Conservation (phyloP, 2,329 filamentous ascomycete species). For the Clonostachys sp. region DNA sequence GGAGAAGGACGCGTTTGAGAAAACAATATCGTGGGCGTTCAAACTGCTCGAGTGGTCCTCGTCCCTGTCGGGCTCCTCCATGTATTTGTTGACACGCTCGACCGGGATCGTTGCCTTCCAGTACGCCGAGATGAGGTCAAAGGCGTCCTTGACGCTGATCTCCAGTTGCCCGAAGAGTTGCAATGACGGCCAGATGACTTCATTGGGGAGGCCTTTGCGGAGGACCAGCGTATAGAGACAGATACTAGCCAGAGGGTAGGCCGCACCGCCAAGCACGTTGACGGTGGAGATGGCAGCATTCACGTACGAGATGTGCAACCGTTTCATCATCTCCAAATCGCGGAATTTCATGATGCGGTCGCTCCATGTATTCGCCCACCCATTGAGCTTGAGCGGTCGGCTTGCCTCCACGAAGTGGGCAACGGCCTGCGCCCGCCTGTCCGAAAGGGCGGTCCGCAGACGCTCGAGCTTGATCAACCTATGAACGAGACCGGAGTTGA, state of each 20-base stretch:
- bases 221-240: constrained; percentile 74
- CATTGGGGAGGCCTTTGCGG: constrained; percentile 64
- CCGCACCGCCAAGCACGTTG: constrained; percentile 65
- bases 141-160: constrained; percentile 67
- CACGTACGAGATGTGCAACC: constrained; percentile 26
- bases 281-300: constrained; percentile 55
- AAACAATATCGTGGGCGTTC: constrained; percentile 33
- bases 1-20: constrained; percentile 66
- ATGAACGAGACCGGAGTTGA: constrained; percentile 66
- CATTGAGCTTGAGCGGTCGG: constrained; percentile 51
- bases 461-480: constrained; percentile 65
- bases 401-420: constrained; percentile 86
- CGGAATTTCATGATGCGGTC: constrained; percentile 27
- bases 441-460: constrained; percentile 67
- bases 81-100: constrained; percentile 77
- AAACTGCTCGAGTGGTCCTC: constrained; percentile 31
- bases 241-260: constrained; percentile 79
- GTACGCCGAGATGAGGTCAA: constrained; percentile 68
- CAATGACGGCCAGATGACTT: constrained; percentile 82
- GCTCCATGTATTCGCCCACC: constrained; percentile 30
- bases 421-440: constrained; percentile 73
- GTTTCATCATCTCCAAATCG: constrained; percentile 26
- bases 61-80: constrained; percentile 77
- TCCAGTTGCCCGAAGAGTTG: constrained; percentile 77
- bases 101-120: constrained; percentile 83